phyloP scores from a whole-genome alignment of 1,284 basidiomycete genomes.

The Somion occarium region DNA sequence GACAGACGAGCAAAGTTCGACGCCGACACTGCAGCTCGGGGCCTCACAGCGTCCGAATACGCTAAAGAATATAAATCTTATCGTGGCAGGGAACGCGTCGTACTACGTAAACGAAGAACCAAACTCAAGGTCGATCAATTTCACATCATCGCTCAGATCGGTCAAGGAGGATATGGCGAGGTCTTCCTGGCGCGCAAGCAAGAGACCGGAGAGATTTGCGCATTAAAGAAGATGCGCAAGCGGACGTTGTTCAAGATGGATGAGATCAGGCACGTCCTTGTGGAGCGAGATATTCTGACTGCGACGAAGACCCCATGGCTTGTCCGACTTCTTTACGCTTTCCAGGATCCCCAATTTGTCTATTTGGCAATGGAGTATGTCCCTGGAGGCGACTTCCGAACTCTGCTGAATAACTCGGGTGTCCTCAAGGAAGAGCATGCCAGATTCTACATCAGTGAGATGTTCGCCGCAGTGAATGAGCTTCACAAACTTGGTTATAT shows the following conservation, averaged over 20 bases:
- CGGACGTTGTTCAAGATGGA: slow-evolving; percentile 94
- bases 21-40: slow-evolving; percentile 70
- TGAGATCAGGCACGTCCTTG: slow-evolving; percentile 92
- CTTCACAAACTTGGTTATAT: slow-evolving; percentile 95
- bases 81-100: slow-evolving; percentile 85
- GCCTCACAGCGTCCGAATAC: slow-evolving; percentile 61
- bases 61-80: slow-evolving; percentile 86
- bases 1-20: slow-evolving; percentile 80
- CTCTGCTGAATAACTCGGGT: slow-evolving; percentile 92
- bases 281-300: slow-evolving; percentile 95
- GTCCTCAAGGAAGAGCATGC: slow-evolving; percentile 96
- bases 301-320: slow-evolving; percentile 96
- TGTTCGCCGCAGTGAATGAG: slow-evolving; percentile 90
- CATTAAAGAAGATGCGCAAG: slow-evolving; percentile 95
- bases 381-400: slow-evolving; percentile 94
- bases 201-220: slow-evolving; percentile 91
- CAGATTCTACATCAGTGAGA: slow-evolving; percentile 91
- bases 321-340: slow-evolving; percentile 88
- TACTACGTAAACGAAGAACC: slow-evolving; percentile 82
- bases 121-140: slow-evolving; percentile 89
- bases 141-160: slow-evolving; percentile 94
- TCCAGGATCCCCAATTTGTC: slow-evolving; percentile 85
- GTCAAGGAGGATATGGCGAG: slow-evolving; percentile 95
- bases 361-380: slow-evolving; percentile 99
- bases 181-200: slow-evolving; percentile 90